These are phyloP conservation scores for Shiraia sp. DNA, from an alignment of 2,329 filamentous ascomycete species.

Conservation along the genomic window DNA sequence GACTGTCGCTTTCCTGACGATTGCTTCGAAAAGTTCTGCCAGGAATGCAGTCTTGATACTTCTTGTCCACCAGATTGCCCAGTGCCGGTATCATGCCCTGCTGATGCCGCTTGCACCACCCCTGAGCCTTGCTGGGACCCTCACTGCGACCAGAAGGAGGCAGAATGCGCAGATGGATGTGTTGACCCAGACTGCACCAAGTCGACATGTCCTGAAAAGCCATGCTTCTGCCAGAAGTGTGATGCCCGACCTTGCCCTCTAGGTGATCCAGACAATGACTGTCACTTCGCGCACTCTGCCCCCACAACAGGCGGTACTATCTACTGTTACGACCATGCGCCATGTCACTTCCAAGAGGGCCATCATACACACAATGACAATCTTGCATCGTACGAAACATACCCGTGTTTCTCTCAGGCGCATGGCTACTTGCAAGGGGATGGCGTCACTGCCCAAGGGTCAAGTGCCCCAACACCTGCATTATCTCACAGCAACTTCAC, in stretches of 20 bases:
- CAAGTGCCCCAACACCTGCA: conserved; percentile 31
- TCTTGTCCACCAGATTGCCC: conserved; percentile 27
- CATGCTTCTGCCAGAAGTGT: conserved; percentile 43
- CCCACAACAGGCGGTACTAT: conserved; percentile 36
- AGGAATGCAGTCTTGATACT: conserved; percentile 38
- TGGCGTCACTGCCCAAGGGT: conserved; percentile 27
- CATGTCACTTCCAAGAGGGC: conserved; percentile 40
- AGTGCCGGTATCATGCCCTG: conserved; percentile 30
- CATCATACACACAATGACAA: conserved; percentile 24
- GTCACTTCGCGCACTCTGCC: conserved; percentile 38
- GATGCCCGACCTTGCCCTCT: conserved; percentile 35
- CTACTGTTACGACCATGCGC: conserved; percentile 39
- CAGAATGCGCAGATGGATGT: conserved; percentile 37
- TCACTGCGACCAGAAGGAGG: conserved; percentile 32
- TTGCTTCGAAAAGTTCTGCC: conserved; percentile 42
- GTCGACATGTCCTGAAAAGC: conserved; percentile 29
- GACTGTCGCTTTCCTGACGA: conserved; percentile 40
- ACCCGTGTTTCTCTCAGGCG: conserved; percentile 35
- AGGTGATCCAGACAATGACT: conserved; percentile 35
- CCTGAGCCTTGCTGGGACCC: conserved; percentile 43
- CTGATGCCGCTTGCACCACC: conserved; percentile 16
- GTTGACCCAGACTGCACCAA: conserved; percentile 42
- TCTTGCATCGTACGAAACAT: conserved; percentile 32
- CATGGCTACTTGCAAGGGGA: conserved; percentile 20
- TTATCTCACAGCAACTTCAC: conserved; percentile 40